Evolutionary conservation across 768 basidiomycete genomes (phyloP), one percentile per base, ranked within the genome.

Genomic region (Erythrobasidium yunnanense): DNA sequence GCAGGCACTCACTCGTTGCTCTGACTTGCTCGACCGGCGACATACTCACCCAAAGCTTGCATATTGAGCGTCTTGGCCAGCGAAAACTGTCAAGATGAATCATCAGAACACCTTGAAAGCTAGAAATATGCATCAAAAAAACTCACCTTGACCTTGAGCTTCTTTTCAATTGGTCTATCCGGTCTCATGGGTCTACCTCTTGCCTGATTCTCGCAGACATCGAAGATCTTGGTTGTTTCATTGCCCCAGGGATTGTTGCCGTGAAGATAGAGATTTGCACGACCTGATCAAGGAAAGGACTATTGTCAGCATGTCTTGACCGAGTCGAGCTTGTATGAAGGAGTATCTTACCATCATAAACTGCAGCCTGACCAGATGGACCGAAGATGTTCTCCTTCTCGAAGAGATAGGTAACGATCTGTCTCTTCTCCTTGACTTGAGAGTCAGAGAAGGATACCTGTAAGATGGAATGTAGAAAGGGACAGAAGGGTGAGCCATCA

Each of bases 381-480:
- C 60, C 60, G 47, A 63, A 63, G 47, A 63, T 63, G n/a, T 15
- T 25, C n/a, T 63, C 60, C 49, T 51, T 51, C 23, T 45, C 49
- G 38, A 63, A 50, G 11, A 63, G 47, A 25, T 63, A 51, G 23
- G 33, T 27, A 25, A 63, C 38, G 22, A 63, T 33, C 25, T 33
- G 6, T 35, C 49, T 13, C 47, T 33, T 25, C 8, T 63, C 60
- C 32, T 63, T 63, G n/a, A 49, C 22, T 34, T 23, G 20, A 7
- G 49, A 46, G 20, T 63, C 60, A 2, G 60, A 63, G 29, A 46
- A 63, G n/a, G 45, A 4, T 7, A 63, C 60, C 60, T 63, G 60
- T 1, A 50, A 18, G 25, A 22, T n/a, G 56, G 46, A 20, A 35
- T 32, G n/a, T 34, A 52, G 55, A 20, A 15, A 51, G 11, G 49